These are phyloP conservation scores for Kazachstania taianensis DNA, from an alignment of 805 yeast genomes.

Conservation along the genomic window DNA sequence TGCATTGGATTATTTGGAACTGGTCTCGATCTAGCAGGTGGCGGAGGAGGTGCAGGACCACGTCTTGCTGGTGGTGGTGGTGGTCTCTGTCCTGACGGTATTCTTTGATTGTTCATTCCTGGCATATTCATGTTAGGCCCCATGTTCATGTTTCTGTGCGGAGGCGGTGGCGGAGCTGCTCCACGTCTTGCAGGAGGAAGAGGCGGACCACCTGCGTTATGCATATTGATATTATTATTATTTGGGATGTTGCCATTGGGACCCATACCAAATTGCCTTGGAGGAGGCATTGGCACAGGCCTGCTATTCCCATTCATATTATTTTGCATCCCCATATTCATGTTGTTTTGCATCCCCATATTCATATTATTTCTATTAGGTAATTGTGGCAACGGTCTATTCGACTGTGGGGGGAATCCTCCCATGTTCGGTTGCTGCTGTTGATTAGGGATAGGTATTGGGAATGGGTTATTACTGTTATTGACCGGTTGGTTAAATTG, in stretches of 20 bases:
- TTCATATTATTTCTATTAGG: slow-evolving; percentile 12
- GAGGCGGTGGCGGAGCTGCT: slow-evolving; percentile 26
- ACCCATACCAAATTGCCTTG: slow-evolving; percentile 15
- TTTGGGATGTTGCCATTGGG: background rate
- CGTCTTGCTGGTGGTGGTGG: slow-evolving; percentile 14
- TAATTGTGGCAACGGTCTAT: slow-evolving; percentile 16
- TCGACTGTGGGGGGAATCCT: slow-evolving; percentile 6
- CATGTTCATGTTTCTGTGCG: slow-evolving; percentile 8
- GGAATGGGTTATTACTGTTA: slow-evolving; percentile 3
- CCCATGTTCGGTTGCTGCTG: background rate
- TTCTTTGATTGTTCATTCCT: slow-evolving; percentile 1
- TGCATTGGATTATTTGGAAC: slow-evolving; percentile 6
- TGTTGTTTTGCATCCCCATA: slow-evolving; percentile 1
- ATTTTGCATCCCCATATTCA: no score
- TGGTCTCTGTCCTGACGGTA: slow-evolving; percentile 13
- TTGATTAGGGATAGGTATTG: slow-evolving; percentile 4
- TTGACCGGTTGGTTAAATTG: slow-evolving; percentile 7
- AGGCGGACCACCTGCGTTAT: slow-evolving; percentile 11
- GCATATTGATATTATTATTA: slow-evolving; percentile 3
- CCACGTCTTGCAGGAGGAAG: slow-evolving; percentile 27
- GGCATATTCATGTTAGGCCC: slow-evolving; percentile 2
- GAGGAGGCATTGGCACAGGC: slow-evolving; percentile 18
- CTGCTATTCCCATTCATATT: no score
- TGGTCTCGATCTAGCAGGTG: slow-evolving; percentile 12
- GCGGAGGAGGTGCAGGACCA: slow-evolving; percentile 18